Evolutionary conservation across 176 grass and related monocot species (phyloP), one percentile per base, ranked within the genome.

Genomic region (Alloteropsis semialata): DNA sequence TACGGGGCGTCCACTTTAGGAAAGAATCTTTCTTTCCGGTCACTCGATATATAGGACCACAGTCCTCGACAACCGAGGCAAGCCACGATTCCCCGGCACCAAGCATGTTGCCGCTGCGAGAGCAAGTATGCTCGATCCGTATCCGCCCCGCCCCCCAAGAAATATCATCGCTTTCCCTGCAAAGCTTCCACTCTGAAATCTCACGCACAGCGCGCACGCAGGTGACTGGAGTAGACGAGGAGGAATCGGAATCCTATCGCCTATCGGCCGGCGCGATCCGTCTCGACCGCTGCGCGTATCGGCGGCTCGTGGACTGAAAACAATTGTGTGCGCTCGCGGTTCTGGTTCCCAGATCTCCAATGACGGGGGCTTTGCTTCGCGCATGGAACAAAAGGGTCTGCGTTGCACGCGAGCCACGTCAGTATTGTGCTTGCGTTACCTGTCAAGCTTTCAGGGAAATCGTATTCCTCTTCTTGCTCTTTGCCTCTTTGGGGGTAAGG

Each of bases 21-120:
- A 84, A 75, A 75, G 71, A 76, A 76, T 84, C 13, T 42, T 66
- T 55, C 3, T 66, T 66, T 71, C 18, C 37, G 10, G 24, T 57
- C 50, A 19, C 55, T 65, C 48, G 29, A 27, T n/a, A n/a, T n/a
- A n/a, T 44, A 15, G 28, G 32, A 19, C 43, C 59, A 41, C 70
- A n/a, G 78, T 19, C 42, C 11, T 16, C 71, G 45, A 38, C 59
- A 17, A 53, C 51, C 59, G 12, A 84, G 71, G 53, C 36, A 32
- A 32, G 19, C 3, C 48, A 36, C 67, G 76, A 80, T 72, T 24
- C 53, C 3, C 6, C 19, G 67, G 27, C 80, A 69, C 37, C 17
- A n/a, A 71, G 79, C 66, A 82, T 72, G 39, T 36, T 33, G 65
- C 46, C 6, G 32, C 77, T 4, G 12, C 44, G 13, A 17, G 13